These are phyloP conservation scores for Elongisporangium undulatum DNA, from an alignment of 352 stramenopile species.

Conservation along the genomic window DNA sequence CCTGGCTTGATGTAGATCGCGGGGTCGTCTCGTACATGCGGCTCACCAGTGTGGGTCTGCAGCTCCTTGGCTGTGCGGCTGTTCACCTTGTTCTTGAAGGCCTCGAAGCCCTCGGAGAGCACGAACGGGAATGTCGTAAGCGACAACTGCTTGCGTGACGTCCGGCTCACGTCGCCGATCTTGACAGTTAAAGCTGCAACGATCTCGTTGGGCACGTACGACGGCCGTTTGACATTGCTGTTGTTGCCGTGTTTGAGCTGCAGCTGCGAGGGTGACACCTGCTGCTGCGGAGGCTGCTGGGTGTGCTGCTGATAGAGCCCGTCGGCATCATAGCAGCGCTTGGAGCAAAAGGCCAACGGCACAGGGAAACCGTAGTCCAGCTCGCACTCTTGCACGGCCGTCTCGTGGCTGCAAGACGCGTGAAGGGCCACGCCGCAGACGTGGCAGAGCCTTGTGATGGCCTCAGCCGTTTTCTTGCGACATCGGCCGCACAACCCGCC, in stretches of 20 bases:
- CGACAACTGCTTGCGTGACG: conserved; percentile 65
- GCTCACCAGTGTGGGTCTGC: conserved; percentile 28
- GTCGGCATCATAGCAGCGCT: conserved; percentile 33
- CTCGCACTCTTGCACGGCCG: conserved; percentile 28
- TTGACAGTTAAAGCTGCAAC: conserved; percentile 67
- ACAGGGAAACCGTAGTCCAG: conserved; percentile 29
- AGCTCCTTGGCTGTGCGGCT: conserved; percentile 47
- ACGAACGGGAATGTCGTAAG: conserved; percentile 61
- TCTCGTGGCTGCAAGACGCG: conserved; percentile 26
- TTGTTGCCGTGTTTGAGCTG: conserved; percentile 1
- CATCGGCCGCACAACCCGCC: conserved; percentile 14
- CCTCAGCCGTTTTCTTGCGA: conserved; percentile 28
- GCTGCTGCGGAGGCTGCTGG: conserved; percentile 2
- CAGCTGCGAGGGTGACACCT: conserved; percentile 8
- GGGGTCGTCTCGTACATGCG: conserved; percentile 51
- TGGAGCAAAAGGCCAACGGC: conserved; percentile 28
- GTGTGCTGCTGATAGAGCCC: conserved; percentile 1
- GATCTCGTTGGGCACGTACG: conserved; percentile 50
- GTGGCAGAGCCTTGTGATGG: conserved; percentile 29
- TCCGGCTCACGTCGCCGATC: conserved; percentile 64
- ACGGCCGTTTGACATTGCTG: background rate
- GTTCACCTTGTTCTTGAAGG: conserved; percentile 69
- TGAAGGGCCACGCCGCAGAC: conserved; percentile 29
- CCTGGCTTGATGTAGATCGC: conserved; percentile 77
- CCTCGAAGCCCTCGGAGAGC: conserved; percentile 66